These are phyloP conservation scores for Argentina anserina DNA, from an alignment of 306 rosid genomes.

Conservation along the genomic window DNA sequence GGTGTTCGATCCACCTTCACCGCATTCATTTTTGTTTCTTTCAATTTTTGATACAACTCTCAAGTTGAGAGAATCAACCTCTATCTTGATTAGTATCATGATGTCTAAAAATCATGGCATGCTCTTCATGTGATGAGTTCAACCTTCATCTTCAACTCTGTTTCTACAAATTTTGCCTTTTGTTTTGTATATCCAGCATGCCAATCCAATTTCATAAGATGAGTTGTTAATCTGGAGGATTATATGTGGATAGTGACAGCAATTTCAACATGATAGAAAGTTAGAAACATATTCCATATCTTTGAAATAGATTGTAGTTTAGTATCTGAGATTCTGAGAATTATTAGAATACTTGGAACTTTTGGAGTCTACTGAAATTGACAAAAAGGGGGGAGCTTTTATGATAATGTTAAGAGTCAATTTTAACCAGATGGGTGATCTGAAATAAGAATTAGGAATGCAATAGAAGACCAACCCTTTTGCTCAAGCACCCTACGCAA, in stretches of 20 bases:
- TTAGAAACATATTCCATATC: background rate
- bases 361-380: background rate
- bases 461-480: no score
- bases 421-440: background rate
- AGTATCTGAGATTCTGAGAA: no score
- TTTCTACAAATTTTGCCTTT: background rate
- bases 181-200: background rate
- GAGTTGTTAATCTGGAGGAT: background rate
- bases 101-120: no score
- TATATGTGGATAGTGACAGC: background rate
- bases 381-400: background rate
- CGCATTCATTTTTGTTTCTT: background rate
- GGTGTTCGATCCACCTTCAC: slow-evolving; percentile 26
- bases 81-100: no score
- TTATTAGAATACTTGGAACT: background rate
- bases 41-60: background rate
- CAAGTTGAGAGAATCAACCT: no score
- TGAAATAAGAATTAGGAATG: background rate
- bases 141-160: background rate
- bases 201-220: background rate
- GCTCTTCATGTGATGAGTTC: background rate
- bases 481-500: background rate
- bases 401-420: background rate
- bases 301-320: background rate
- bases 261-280: background rate